Base-by-base conservation (phyloP, 2,329 filamentous ascomycete species). In the Aspergillus sojae region DNA sequence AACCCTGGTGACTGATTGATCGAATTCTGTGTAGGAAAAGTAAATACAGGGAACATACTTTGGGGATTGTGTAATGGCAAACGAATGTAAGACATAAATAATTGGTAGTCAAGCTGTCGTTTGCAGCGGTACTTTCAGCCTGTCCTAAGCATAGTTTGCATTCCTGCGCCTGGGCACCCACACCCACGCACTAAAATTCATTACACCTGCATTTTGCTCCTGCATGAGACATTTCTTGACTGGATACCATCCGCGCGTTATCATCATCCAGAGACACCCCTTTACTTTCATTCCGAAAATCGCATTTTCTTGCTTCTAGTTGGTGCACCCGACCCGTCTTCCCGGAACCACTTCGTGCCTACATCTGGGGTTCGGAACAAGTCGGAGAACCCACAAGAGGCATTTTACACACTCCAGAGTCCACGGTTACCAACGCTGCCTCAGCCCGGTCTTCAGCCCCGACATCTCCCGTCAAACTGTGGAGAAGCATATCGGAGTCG, bases 401-500 rank as follows among this genome's bases (percentile, higher is more conserved):
- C 66, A 65, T 72, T 74, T 70, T 67, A 69, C 67, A 62, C 67
- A 62, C 64, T 63, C 58, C 5, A 28, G 26, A 28, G 26, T 28
- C 26, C 58, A 66, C 63, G 61, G 60, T 57, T 61, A 63, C 63
- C 62, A 64, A 45, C 52, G 58, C 66, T 61, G 70, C 68, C 62
- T 68, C 63, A 62, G 65, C 65, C 66, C 67, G 60, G 67, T 64
- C 69, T 63, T 60, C 59, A 34, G 59, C 63, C 67, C 77, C 77
- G 77, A 77, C 74, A 77, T 79, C 72, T 75, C 70, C 77, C 77
- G 77, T 73, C 64, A 58, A 71, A 75, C 74, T 75, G 77, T 79
- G 77, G 77, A 78, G 77, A 76, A 77, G 57, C 67, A 70, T 65
- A 67, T 67, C 68, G 65, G 66, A 70, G 64, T 32, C 64, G 54